phyloP scores from a whole-genome alignment of 2,329 filamentous ascomycete species.

The Xylariaceae sp. region DNA sequence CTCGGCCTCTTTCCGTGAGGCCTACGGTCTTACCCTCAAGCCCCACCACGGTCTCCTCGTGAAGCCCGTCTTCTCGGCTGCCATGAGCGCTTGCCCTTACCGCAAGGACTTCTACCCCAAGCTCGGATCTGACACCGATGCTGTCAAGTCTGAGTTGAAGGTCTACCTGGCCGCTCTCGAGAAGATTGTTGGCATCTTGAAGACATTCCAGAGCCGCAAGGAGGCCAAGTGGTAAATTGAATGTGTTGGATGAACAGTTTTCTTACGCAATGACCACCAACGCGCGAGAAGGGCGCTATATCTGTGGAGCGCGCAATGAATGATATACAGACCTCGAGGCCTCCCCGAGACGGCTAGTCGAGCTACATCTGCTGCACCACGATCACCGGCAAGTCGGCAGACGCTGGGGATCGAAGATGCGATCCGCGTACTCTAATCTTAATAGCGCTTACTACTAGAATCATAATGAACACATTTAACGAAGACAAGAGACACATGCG shows the following conservation, averaged over 20 bases:
- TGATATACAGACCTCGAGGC: background rate
- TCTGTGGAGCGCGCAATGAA: slow-evolving; percentile 1
- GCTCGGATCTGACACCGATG: slow-evolving; percentile 62
- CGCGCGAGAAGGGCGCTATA: background rate
- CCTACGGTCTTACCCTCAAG: slow-evolving; percentile 84
- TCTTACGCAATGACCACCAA: background rate
- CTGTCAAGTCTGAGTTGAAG: slow-evolving; percentile 60
- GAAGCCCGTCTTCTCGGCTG: slow-evolving; percentile 87
- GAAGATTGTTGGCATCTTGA: slow-evolving; percentile 71
- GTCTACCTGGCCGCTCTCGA: slow-evolving; percentile 73
- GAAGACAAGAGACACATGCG: background rate
- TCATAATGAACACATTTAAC: background rate
- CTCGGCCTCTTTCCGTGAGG: slow-evolving; percentile 74
- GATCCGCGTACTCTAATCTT: background rate
- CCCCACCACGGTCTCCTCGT: slow-evolving; percentile 83
- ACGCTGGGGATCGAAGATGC: background rate
- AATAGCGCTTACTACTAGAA: background rate
- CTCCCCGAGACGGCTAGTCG: background rate
- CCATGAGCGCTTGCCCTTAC: slow-evolving; percentile 91
- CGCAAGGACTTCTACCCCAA: slow-evolving; percentile 89
- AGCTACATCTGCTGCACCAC: background rate
- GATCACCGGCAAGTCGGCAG: background rate
- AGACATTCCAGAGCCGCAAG: slow-evolving; percentile 50
- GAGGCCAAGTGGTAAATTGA: slow-evolving; percentile 53
- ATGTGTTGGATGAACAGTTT: background rate